Evolutionary conservation across 2,329 filamentous ascomycete genomes (phyloP), one percentile per base, ranked within the genome.

Genomic region (Monosporascus ibericus): DNA sequence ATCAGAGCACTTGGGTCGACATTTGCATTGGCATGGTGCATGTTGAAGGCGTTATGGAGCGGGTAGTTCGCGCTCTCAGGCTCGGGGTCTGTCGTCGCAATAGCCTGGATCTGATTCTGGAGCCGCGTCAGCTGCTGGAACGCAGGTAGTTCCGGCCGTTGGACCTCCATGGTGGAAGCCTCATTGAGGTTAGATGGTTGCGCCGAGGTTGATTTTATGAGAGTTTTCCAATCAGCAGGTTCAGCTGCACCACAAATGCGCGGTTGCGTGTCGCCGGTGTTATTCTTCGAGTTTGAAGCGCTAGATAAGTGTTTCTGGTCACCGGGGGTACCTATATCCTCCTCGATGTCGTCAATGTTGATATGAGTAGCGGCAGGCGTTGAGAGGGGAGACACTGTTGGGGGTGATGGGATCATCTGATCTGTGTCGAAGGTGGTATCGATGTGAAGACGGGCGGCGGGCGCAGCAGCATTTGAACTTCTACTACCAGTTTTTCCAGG

Each of bases 321-420:
- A 17, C 42, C 62, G 20, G 61, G 52, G 22, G 63, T 46, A 48
- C 59, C 53, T 39, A 61, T 60, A 27, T 63, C 61, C 36, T 57
- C 57, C 14, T 62, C 56, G 48, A 55, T 59, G 38, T 68, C 65
- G 49, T 62, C 65, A 44, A 64, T 52, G 38, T 64, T 66, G 46
- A 64, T 51, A 48, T 65, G 58, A 1, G 66, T 68, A 20, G 62
- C 65, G 6, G 66, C 66, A 1, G 66, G 66, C 14, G 66, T 68
- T n/a, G 66, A 68, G 24, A 68, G 56, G n/a, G 66, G 65, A 18
- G 65, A 67, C n/a, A 68, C 65, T 9, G 66, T 68, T 8, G 66
- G 66, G 5, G 66, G 65, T 40, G 66, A 68, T 4, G 62, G 64
- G 58, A 68, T 64, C 7, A 57, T 57, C 42, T 63, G 40, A 37